These are phyloP conservation scores for Rhodotorula sp. DNA, from an alignment of 1,284 basidiomycete genomes.

Conservation along the genomic window DNA sequence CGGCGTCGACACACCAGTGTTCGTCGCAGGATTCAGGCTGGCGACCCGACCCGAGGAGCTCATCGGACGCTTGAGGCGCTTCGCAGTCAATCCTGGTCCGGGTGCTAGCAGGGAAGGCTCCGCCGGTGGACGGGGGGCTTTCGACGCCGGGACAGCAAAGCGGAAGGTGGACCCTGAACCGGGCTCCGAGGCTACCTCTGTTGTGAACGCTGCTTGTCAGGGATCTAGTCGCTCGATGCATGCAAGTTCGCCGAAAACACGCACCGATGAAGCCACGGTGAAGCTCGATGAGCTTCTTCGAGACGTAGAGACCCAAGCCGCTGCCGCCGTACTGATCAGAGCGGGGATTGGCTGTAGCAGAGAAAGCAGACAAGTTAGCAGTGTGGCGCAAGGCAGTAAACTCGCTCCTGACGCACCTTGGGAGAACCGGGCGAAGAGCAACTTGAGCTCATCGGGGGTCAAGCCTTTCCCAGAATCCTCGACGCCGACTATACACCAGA, in stretches of 20 bases:
- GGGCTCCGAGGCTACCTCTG: conserved; percentile 22
- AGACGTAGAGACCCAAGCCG: conserved; percentile 42
- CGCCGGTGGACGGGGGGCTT: background rate
- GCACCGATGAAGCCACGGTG: conserved; percentile 37
- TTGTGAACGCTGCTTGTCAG: too few relatives aligned
- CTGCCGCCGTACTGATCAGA: conserved; percentile 33
- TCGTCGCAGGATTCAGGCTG: background rate
- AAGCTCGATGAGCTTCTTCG: conserved; percentile 40
- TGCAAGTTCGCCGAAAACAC: background rate
- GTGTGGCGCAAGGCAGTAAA: too few relatives aligned
- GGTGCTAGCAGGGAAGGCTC: background rate
- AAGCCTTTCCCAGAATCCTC: conserved; percentile 38
- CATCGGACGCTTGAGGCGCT: background rate
- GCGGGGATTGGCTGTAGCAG: conserved; percentile 26
- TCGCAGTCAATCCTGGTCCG: background rate
- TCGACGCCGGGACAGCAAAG: conserved; percentile 28
- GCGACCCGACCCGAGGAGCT: conserved; percentile 2
- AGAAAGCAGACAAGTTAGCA: too few relatives aligned
- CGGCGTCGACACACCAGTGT: too few relatives aligned
- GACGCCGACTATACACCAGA: conserved; percentile 14
- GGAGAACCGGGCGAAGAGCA: conserved; percentile 34
- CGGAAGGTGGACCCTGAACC: conserved; percentile 37
- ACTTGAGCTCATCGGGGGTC: conserved; percentile 27
- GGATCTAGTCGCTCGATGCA: too few relatives aligned
- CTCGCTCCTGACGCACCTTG: conserved; percentile 4